Evolutionary conservation across 306 rosid species (phyloP), one percentile per base, ranked within the genome.

Genomic region (Vigna hirtella): DNA sequence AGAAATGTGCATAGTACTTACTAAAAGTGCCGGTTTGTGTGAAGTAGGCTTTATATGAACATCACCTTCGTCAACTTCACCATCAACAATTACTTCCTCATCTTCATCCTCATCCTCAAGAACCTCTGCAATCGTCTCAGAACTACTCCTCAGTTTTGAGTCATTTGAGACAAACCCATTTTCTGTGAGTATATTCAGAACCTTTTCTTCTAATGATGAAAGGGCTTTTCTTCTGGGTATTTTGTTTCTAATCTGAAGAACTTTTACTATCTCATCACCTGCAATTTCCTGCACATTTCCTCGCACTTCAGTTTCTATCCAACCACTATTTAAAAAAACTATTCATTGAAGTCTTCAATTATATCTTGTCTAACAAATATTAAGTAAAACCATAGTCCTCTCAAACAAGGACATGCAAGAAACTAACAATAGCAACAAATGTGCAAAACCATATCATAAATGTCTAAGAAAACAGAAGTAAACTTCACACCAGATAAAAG

Each of bases 21-120:
- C 99, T 86, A 87, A 73, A 24, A 73, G 97, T 15, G 86, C 86
- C 42, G 88, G 81, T 80, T 83, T 93, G 65, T 89, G 87, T 72
- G 80, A 57, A 47, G 89, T 87, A 53, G 97, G 98, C 89, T 88
- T 95, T 83, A 95, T 95, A 86, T 95, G 99, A 80, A 95, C 84
- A 86, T 95, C 99, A 34, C 99, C 99, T 90, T 95, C 99, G 40
- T 95, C 99, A 57, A 95, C 93, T 85, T 95, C 98, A 82, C 99
- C 99, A 66, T 95, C 99, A 77, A 89, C 96, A 83, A 95, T 90
- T 24, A 93, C 89, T 85, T 95, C 98, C 81, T 92, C 98, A 71
- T 91, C 98, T 85, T 92, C 98, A 4, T 94, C 98, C 70, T 91
- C 98, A 13, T 87, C 99, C 86, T 92, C 99, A 57, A 91, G 84